Evolutionary conservation across 192 early-diverging fungal genomes (phyloP), one percentile per base, ranked within the genome.

Genomic region (Coemansia furcata): DNA sequence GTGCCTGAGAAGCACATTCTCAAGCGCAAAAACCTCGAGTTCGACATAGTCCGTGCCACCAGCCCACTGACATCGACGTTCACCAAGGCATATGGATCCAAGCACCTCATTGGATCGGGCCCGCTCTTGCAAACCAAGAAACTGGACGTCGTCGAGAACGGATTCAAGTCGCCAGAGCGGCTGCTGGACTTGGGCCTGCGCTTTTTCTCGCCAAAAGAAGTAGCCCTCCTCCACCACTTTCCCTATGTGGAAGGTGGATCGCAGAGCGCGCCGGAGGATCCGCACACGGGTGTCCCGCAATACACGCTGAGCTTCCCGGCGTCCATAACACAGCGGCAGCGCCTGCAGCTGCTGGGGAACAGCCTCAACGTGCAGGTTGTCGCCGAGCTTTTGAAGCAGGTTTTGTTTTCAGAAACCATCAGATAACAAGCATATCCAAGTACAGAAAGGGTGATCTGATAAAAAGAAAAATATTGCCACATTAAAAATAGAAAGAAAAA

Each of bases 51-150:
- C 38, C 63, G 35, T 12, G 43, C 69, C 4, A 38, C 60, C 4
- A 70, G 67, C 47, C 32, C 54, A 19, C 30, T 49, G 58, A 81
- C 78, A 58, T 76, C 79, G 47, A 82, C 79, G 59, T 84, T 91
- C 60, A 89, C 88, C n/a, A 86, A 95, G 82, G 86, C 89, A 9
- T 97, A 95, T 65, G 94, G 94, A 19, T 88, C 87, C 10, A 89
- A 88, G 62, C 89, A 94, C 58, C 80, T 94, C 11, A 85, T 89
- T 21, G 87, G 90, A 17, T 87, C 90, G 1, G 94, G 95, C 2
- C 91, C 92, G 17, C 84, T 93, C 26, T 66, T 95, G 32, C 90
- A 95, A 67, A 94, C 93, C 1, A 76, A 78, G 37, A 73, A 87
- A 4, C 69, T 94, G 71, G 89, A 93, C 15, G 86, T 89, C n/a